These are phyloP conservation scores for Fraxinus pennsylvanica DNA, from an alignment of 257 asterid species.

Conservation along the genomic window DNA sequence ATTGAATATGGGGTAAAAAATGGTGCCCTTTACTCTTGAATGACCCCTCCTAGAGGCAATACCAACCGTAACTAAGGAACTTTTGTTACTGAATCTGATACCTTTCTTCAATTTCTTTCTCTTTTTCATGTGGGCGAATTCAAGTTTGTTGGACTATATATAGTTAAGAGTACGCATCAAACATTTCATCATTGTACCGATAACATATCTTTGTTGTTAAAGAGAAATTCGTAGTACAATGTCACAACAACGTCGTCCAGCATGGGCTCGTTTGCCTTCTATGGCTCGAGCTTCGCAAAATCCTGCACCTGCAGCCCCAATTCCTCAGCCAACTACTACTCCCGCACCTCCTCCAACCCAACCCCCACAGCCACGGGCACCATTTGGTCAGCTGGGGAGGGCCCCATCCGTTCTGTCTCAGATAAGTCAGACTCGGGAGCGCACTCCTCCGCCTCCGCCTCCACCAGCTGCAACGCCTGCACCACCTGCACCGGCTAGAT, in stretches of 20 bases:
- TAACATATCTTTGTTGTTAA: not conserved
- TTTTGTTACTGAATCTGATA: conserved; percentile 36
- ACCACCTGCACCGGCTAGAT: conserved; percentile 2
- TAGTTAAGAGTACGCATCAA: conserved; percentile 4
- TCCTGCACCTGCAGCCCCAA: not conserved
- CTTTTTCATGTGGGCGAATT: not conserved
- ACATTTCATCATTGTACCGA: not conserved
- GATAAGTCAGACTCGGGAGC: not conserved
- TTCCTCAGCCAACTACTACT: not conserved
- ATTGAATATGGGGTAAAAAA: not conserved
- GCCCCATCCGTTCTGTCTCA: not conserved
- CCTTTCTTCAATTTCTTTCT: conserved; percentile 23
- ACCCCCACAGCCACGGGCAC: not conserved
- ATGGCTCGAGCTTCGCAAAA: not conserved
- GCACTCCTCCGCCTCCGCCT: not conserved
- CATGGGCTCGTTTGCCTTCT: conserved; percentile 22
- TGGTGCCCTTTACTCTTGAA: conserved; percentile 3
- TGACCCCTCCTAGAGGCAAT: conserved; percentile 30
- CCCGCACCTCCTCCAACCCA: not conserved
- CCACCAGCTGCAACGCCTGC: conserved; percentile 5
- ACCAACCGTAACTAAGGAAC: conserved; percentile 30
- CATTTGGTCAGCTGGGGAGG: not conserved
- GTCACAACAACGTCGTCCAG: conserved; percentile 27
- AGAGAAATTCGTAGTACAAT: not conserved
- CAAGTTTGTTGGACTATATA: not conserved